Evolutionary conservation across 352 stramenopile genomes (phyloP), one percentile per base, ranked within the genome.

Genomic region (Thalassiosira livingstoniorum): DNA sequence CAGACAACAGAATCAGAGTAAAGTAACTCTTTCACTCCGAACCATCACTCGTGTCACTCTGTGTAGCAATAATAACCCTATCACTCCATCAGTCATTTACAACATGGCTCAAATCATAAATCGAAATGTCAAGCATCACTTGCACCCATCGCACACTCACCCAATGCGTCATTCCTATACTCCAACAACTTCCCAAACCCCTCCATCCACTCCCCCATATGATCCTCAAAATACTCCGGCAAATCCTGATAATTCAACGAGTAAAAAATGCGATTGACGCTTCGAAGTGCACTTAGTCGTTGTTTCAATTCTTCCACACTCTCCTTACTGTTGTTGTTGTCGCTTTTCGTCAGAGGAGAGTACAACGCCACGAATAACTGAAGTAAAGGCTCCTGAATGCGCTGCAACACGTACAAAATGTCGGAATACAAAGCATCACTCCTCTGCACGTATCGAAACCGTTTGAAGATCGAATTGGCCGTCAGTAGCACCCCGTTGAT

Each of bases 171-270:
- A 93, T 98, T 98, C 68, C 96, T 93, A 83, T 98, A 99, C 75
- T 90, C 87, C 43, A 99, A 95, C 79, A 98, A 98, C 65, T 94
- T 96, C 39, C 97, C 85, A 85, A 99, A 99, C 64, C 96, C 94
- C 7, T 84, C 86, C 97, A 99, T 99, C 97, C 97, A 99, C 79
- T 97, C 90, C 3, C 86, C 81, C 75, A 99, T 98, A 87, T 99
- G 94, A 91, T 99, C 97, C 88, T 99, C 97, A 86, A 99, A 99
- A 82, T 96, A 99, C 83, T 99, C 98, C 0, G 98, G 98, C 27
- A 99, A 87, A 88, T 99, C 98, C 86, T 96, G 92, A 95, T 97
- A 99, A 87, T 99, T 99, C 18, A 99, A 92, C 60, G 96, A 99
- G 90, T 97, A 99, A 86, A 98, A 99, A 51, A 99, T 99, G 25